These are phyloP conservation scores for Trametes cinnabarina DNA, from an alignment of 768 basidiomycete genomes.

Conservation along the genomic window DNA sequence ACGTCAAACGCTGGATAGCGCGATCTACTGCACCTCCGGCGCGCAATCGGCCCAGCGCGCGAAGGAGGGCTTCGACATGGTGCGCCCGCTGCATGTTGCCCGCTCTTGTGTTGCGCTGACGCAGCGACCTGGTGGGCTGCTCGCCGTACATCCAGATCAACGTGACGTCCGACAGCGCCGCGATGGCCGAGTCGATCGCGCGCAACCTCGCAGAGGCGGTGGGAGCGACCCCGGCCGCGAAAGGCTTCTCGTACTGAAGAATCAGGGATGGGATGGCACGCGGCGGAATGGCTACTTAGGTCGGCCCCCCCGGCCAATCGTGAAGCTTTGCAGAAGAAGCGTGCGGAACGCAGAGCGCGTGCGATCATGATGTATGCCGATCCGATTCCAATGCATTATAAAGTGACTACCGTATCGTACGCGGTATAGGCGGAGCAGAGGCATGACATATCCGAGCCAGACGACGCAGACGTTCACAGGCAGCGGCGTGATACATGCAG, in stretches of 20 bases:
- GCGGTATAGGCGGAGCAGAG: too few species aligned
- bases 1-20: conserved; percentile 32
- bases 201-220: conserved; percentile 21
- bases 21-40: conserved; percentile 48
- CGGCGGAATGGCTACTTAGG: too few species aligned
- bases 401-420: background rate
- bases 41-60: conserved; percentile 43
- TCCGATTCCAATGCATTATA: background rate
- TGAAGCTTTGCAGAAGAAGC: background rate
- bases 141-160: conserved; percentile 53
- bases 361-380: background rate
- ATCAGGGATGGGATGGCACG: too few species aligned
- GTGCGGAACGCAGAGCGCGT: too few species aligned
- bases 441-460: too few species aligned
- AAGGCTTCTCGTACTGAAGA: conserved; percentile 13
- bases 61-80: conserved; percentile 52
- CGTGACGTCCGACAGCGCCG: conserved; percentile 44
- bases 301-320: too few species aligned
- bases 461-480: too few species aligned
- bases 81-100: conserved; percentile 7
- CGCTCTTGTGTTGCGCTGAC: background rate
- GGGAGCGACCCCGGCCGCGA: conserved; percentile 13
- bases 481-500: too few species aligned
- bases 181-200: conserved; percentile 37
- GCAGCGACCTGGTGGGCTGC: background rate